These are phyloP conservation scores for Lecanoromycetidae sp. DNA, from an alignment of 2,329 filamentous ascomycete species.

Conservation along the genomic window DNA sequence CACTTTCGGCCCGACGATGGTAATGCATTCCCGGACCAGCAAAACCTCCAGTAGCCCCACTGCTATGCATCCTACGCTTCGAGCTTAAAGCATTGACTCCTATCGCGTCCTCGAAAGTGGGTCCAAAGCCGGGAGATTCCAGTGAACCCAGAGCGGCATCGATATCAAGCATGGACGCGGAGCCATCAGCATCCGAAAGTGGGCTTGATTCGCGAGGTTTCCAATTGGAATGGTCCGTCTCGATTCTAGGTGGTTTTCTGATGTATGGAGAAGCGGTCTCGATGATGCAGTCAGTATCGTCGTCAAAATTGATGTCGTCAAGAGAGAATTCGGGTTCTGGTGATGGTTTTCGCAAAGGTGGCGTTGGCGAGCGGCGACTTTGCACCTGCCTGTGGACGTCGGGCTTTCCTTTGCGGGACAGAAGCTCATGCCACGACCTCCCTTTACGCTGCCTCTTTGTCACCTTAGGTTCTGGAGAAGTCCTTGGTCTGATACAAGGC, in stretches of 20 bases:
- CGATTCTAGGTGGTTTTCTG: slow-evolving; percentile 1
- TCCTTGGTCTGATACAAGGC: slow-evolving; percentile 17
- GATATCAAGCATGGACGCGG: slow-evolving; percentile 78
- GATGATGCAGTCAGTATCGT: slow-evolving; percentile 38
- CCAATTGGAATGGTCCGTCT: slow-evolving; percentile 27
- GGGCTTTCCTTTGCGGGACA: slow-evolving; percentile 38
- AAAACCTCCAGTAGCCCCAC: slow-evolving; percentile 35
- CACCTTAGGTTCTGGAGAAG: slow-evolving; percentile 25
- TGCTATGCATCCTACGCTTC: slow-evolving; percentile 37
- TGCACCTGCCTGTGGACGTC: slow-evolving; percentile 31
- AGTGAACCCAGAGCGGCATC: slow-evolving; percentile 89
- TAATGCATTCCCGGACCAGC: slow-evolving; percentile 38
- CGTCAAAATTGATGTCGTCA: slow-evolving; percentile 37
- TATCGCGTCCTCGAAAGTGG: slow-evolving; percentile 20
- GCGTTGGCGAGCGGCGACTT: slow-evolving; percentile 32
- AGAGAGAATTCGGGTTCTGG: slow-evolving; percentile 29
- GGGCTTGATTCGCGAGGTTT: slow-evolving; percentile 16
- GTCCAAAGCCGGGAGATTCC: slow-evolving; percentile 51
- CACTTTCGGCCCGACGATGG: slow-evolving; percentile 39
- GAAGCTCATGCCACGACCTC: slow-evolving; percentile 47
- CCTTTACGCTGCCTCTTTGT: slow-evolving; percentile 59
- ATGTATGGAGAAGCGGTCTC: slow-evolving; percentile 25
- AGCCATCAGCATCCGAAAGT: slow-evolving; percentile 46
- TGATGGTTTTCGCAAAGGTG: slow-evolving; percentile 30
- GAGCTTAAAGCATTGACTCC: slow-evolving; percentile 30